phyloP scores from a whole-genome alignment of 2,329 filamentous ascomycete species.

The Lasiodiplodia citricola region DNA sequence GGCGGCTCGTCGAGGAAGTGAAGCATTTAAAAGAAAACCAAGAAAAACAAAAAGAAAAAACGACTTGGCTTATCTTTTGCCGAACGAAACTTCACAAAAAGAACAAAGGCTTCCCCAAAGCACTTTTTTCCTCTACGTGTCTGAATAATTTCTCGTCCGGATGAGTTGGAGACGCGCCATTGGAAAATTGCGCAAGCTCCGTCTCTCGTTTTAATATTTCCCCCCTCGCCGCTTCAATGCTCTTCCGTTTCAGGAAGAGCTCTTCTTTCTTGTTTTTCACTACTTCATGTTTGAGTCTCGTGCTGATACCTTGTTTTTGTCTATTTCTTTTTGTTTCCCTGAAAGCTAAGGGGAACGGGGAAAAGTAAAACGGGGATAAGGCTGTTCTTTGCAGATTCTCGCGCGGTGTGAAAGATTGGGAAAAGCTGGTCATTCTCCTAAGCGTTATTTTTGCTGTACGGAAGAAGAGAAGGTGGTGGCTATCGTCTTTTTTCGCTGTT shows the following conservation, averaged over 20 bases:
- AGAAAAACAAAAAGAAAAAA: not conserved
- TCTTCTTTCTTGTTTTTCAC: slow-evolving; percentile 1
- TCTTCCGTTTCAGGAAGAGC: slow-evolving; percentile 21
- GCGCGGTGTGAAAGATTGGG: not conserved
- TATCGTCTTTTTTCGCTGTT: not conserved
- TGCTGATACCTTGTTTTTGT: slow-evolving; percentile 12
- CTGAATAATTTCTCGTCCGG: slow-evolving; percentile 14
- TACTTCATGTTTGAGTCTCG: not conserved
- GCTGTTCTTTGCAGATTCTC: not conserved
- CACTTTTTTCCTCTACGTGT: not conserved
- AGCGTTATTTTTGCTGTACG: slow-evolving; percentile 1
- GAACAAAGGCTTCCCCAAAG: slow-evolving; percentile 1
- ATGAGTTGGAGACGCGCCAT: slow-evolving; percentile 7
- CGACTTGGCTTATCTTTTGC: slow-evolving; percentile 3
- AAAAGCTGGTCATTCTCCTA: slow-evolving; percentile 1
- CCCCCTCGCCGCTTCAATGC: not conserved
- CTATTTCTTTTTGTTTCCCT: not conserved
- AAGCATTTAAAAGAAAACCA: not conserved
- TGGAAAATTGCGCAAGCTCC: not conserved
- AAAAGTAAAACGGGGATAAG: not conserved
- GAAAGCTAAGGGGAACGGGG: not conserved
- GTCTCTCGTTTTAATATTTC: slow-evolving; percentile 8
- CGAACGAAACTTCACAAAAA: slow-evolving; percentile 2
- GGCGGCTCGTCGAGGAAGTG: slow-evolving; percentile 17
- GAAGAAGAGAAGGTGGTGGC: not conserved